Percentiles rank a stretch among this genome's conserved stretches.
phyloP scores from a whole-genome alignment of 306 rosid genomes.

The Oxytropis ochrocephala region DNA sequence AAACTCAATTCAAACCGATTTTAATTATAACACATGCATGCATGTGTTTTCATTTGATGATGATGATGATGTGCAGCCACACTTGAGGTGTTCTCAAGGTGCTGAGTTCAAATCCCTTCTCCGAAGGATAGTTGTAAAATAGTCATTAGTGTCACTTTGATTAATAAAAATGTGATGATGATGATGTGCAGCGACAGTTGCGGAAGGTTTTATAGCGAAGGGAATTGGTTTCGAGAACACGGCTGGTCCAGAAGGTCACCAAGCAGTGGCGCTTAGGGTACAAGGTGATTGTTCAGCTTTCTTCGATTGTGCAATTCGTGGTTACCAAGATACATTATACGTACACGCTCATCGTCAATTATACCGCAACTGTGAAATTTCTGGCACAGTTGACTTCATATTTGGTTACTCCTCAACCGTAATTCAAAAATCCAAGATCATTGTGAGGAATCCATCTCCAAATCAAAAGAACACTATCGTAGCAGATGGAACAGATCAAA shows the following conservation, averaged over 20 bases:
- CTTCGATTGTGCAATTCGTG: conserved; percentile 40
- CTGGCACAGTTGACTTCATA: conserved; percentile 64
- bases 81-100: too few species aligned
- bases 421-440: conserved; percentile 49
- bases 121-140: too few species aligned
- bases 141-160: too few species aligned
- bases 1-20: too few species aligned
- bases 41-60: too few species aligned
- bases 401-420: conserved; percentile 37
- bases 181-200: not conserved
- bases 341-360: conserved; percentile 44
- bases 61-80: too few species aligned
- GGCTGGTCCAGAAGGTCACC: not conserved
- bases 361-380: conserved; percentile 10
- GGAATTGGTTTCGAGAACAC: not conserved
- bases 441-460: conserved; percentile 37
- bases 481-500: conserved; percentile 30
- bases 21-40: too few species aligned
- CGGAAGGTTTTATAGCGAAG: not conserved
- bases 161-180: too few species aligned
- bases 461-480: conserved; percentile 45
- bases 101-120: too few species aligned
- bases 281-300: conserved; percentile 38
- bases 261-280: conserved; percentile 44
- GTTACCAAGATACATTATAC: conserved; percentile 50